Evolutionary conservation across 495 filamentous ascomycete species (phyloP).

Genomic region (Durotheca rogersii): DNA sequence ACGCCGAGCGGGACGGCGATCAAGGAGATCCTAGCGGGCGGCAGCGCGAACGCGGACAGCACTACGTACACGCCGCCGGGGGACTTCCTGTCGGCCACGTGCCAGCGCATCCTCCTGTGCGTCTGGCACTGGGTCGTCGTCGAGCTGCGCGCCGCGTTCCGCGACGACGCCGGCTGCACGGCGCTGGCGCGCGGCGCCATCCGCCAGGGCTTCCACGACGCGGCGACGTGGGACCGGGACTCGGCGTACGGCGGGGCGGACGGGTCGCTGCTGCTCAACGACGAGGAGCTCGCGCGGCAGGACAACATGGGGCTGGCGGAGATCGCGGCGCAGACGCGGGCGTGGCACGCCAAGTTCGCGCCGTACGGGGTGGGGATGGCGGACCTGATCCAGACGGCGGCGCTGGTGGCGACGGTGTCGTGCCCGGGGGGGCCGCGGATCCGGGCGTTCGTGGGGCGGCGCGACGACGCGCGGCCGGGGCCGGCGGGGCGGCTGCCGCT

Average conservation of each 20-base stretch:
- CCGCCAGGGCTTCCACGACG: conserved; percentile 46
- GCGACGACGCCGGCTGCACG: conserved; percentile 33
- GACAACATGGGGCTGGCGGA: conserved; percentile 37
- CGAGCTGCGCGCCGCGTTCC: conserved; percentile 37
- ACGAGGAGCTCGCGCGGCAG: conserved; percentile 31
- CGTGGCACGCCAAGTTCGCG: conserved; percentile 36
- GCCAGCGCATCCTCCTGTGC: conserved; percentile 42
- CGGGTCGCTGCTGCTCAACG: conserved; percentile 40
- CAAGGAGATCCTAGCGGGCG: conserved; percentile 31
- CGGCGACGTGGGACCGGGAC: conserved; percentile 38
- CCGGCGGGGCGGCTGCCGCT: conserved; percentile 35
- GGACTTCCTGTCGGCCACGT: conserved; percentile 26
- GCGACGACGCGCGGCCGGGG: conserved; percentile 26
- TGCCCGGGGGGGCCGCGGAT: conserved; percentile 44
- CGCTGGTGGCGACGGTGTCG: conserved; percentile 38
- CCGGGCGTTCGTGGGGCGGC: conserved; percentile 36
- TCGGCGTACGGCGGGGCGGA: conserved; percentile 41
- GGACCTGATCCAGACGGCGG: conserved; percentile 45
- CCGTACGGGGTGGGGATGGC: conserved; percentile 40
- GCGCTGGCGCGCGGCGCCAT: conserved; percentile 39
- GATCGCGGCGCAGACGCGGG: conserved; percentile 35
- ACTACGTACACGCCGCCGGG: conserved; percentile 28
- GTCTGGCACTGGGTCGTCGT: conserved; percentile 45
- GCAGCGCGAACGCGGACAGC: conserved; percentile 23
- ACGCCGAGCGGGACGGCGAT: conserved; percentile 28